Evolutionary conservation across 1,284 basidiomycete species (phyloP).

Genomic region (Flammula alnicola): DNA sequence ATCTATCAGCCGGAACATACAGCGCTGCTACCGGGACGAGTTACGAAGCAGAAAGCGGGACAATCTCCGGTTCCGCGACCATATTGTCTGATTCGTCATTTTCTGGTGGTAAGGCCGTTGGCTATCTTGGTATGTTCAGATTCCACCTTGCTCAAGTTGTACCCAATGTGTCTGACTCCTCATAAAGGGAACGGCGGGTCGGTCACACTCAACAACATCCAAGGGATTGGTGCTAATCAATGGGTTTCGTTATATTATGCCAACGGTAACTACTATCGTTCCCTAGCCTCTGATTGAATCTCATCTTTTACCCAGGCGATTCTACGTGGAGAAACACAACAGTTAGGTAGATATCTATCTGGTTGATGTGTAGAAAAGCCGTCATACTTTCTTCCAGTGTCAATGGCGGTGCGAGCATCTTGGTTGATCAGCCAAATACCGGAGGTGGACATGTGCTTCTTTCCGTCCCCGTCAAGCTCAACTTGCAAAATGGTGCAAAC

Average conservation of each 20-base stretch:
- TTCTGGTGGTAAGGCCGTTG: conserved; percentile 58
- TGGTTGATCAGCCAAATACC: conserved; percentile 62
- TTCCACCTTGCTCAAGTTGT: neutral
- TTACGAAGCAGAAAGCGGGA: conserved; percentile 62
- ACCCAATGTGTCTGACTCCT: neutral
- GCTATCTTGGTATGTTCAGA: conserved; percentile 51
- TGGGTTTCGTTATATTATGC: conserved; percentile 66
- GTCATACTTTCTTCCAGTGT: conserved; percentile 41
- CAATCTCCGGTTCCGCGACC: conserved; percentile 52
- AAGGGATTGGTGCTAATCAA: conserved; percentile 56
- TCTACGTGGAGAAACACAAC: conserved; percentile 63
- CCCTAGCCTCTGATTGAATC: neutral
- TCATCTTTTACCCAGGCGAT: conserved; percentile 40
- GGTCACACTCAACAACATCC: conserved; percentile 59
- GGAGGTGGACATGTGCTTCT: conserved; percentile 56
- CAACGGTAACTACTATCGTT: conserved; percentile 41
- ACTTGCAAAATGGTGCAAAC: conserved; percentile 54
- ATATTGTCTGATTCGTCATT: conserved; percentile 49
- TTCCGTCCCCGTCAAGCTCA: conserved; percentile 60
- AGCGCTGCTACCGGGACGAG: conserved; percentile 53
- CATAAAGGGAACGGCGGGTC: conserved; percentile 48
- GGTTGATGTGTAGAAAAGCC: neutral
- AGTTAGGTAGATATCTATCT: conserved; percentile 47
- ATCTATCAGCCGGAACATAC: conserved; percentile 56
- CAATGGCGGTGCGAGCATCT: conserved; percentile 55